phyloP scores from a whole-genome alignment of 179 eudicot species.

The Nepenthes alata region DNA sequence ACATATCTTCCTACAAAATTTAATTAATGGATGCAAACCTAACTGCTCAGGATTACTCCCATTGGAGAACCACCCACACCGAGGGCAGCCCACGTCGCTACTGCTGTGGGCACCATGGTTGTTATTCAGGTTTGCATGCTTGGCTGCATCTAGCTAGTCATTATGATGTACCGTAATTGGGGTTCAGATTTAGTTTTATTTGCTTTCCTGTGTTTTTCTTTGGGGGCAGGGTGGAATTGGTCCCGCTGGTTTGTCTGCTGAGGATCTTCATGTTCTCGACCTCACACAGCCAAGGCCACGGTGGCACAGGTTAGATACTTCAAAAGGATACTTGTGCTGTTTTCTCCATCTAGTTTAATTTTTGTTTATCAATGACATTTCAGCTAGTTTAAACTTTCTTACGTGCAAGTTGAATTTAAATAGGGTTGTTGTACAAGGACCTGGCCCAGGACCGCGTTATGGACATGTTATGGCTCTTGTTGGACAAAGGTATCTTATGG shows the following conservation, averaged over 20 bases:
- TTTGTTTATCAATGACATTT: neutral
- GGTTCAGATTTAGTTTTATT: slow-evolving; percentile 4
- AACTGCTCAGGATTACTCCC: slow-evolving; percentile 55
- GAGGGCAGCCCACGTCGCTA: slow-evolving; percentile 99
- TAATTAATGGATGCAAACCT: neutral
- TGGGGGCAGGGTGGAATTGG: slow-evolving; percentile 85
- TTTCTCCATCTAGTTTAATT: neutral
- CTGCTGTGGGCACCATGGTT: slow-evolving; percentile 99
- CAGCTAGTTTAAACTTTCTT: neutral
- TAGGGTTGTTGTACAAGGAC: slow-evolving; percentile 97
- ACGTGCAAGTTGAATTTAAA: slow-evolving; percentile 7
- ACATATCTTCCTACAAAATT: neutral
- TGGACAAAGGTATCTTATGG: slow-evolving; percentile 98
- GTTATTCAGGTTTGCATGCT: slow-evolving; percentile 72
- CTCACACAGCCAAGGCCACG: slow-evolving; percentile 92
- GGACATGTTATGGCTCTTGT: slow-evolving; percentile 99
- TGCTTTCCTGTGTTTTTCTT: slow-evolving; percentile 8
- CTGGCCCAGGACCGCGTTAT: slow-evolving; percentile 98
- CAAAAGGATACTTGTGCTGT: slow-evolving; percentile 2
- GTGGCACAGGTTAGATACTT: slow-evolving; percentile 79
- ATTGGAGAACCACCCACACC: slow-evolving; percentile 98
- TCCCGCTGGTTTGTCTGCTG: slow-evolving; percentile 98
- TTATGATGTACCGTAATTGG: neutral
- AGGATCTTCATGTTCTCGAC: slow-evolving; percentile 98
- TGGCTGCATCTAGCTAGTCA: neutral